Conservation (phyloP, 176 grass and related monocot genomes). For the Carex myosuroides region DNA sequence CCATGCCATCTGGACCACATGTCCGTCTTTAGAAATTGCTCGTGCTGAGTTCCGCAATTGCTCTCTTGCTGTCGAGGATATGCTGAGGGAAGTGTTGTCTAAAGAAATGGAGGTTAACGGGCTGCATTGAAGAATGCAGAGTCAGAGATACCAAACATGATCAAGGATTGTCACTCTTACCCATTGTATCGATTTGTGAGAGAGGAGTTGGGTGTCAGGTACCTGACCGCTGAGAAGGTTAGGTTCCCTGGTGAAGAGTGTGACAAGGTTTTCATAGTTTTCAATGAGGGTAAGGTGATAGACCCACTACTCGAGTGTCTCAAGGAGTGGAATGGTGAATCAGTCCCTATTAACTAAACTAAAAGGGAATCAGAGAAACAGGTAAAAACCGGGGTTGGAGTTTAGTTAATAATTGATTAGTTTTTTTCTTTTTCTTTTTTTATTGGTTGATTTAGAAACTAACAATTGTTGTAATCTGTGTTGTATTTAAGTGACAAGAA, state of each 20-base stretch:
- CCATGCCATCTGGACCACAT: background rate
- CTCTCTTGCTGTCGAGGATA: constrained; percentile 34
- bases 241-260: constrained; percentile 69
- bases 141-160: constrained; percentile 43
- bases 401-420: constrained; percentile 24
- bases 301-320: constrained; percentile 79
- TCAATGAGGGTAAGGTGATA: constrained; percentile 65
- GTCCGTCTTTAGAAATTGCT: background rate
- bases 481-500: constrained; percentile 18
- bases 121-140: constrained; percentile 53
- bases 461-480: no score
- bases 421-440: constrained; percentile 11
- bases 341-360: constrained; percentile 53
- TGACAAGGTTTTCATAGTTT: constrained; percentile 67
- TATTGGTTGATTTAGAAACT: constrained; percentile 29
- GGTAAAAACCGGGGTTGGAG: background rate
- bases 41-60: background rate
- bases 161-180: constrained; percentile 65
- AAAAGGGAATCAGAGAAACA: background rate
- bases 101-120: constrained; percentile 66
- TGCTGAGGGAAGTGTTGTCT: constrained; percentile 41
- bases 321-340: constrained; percentile 73
- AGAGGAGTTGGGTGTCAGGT: constrained; percentile 48
- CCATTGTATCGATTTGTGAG: constrained; percentile 68
- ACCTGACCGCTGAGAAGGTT: constrained; percentile 71